Conservation (phyloP, 1,139 yeast species). For the Scheffersomyces lignicola region DNA sequence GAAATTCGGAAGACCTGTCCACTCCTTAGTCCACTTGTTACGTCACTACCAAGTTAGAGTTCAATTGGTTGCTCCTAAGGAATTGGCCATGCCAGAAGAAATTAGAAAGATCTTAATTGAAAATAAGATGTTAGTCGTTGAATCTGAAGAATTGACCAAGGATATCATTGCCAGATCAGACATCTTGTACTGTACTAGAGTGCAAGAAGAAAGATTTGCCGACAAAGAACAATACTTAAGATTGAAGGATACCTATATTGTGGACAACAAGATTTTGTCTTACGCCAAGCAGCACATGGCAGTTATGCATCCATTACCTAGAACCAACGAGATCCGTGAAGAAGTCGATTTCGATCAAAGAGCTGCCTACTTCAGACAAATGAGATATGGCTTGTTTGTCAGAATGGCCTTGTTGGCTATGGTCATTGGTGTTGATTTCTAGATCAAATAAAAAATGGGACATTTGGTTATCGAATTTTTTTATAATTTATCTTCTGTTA, state of each 20-base stretch:
- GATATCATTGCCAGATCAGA: conserved; percentile 88
- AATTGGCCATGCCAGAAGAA: conserved; percentile 76
- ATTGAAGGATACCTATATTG: conserved; percentile 87
- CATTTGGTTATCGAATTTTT: background rate
- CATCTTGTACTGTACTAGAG: conserved; percentile 96
- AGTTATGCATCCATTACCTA: conserved; percentile 98
- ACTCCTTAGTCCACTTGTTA: conserved; percentile 88
- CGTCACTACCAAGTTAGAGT: conserved; percentile 91
- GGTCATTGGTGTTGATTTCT: conserved; percentile 87
- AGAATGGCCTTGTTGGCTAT: conserved; percentile 98
- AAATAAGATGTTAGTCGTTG: conserved; percentile 68
- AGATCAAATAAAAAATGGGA: conserved; percentile 9
- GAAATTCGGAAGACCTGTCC: conserved; percentile 98
- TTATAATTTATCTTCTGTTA: background rate
- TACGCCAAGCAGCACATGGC: conserved; percentile 98
- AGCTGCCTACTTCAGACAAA: conserved; percentile 98
- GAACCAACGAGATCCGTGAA: conserved; percentile 93
- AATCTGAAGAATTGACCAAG: conserved; percentile 74
- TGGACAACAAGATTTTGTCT: conserved; percentile 86
- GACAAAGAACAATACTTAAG: conserved; percentile 77
- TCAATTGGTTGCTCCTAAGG: conserved; percentile 90
- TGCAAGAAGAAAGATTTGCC: conserved; percentile 93
- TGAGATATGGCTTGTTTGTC: conserved; percentile 96
- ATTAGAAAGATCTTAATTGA: conserved; percentile 64
- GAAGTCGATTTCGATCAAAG: conserved; percentile 99